These are phyloP conservation scores for Talaromyces ruber DNA, from an alignment of 495 filamentous ascomycete species.

Conservation along the genomic window DNA sequence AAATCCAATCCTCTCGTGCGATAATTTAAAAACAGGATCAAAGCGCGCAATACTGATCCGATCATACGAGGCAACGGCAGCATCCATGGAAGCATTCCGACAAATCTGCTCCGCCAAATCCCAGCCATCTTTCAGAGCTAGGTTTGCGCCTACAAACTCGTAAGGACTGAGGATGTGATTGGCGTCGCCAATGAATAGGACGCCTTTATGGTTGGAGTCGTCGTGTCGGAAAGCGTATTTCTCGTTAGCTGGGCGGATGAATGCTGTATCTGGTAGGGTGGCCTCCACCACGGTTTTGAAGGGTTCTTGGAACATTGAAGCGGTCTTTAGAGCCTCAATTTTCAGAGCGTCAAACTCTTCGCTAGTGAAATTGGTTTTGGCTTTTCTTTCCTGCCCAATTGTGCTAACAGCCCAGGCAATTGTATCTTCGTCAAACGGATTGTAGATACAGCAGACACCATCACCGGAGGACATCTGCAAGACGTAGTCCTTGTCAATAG, in stretches of 20 bases:
- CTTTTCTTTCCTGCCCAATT: neutral
- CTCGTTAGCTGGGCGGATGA: conserved; percentile 21
- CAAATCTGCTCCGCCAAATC: conserved; percentile 21
- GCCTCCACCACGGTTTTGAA: conserved; percentile 22
- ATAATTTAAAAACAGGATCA: neutral
- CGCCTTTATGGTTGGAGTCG: conserved; percentile 5
- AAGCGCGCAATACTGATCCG: neutral
- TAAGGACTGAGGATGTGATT: conserved; percentile 37
- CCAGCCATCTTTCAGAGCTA: conserved; percentile 32
- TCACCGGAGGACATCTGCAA: conserved; percentile 15
- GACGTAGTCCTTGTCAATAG: conserved; percentile 22
- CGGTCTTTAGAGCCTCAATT: conserved; percentile 16
- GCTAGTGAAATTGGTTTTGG: neutral
- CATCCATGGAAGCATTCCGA: neutral
- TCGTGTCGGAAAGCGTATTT: conserved; percentile 30
- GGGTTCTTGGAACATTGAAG: conserved; percentile 16
- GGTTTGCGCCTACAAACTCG: conserved; percentile 32
- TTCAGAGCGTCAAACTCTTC: conserved; percentile 10
- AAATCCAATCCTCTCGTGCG: neutral
- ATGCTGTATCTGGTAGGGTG: conserved; percentile 17
- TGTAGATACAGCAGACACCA: conserved; percentile 24
- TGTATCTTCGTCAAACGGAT: conserved; percentile 20
- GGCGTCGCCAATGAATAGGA: conserved; percentile 33
- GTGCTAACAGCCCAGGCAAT: conserved; percentile 23
- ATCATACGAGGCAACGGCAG: neutral